Conservation (phyloP, 1,139 yeast genomes). For the Candida sp. region DNA sequence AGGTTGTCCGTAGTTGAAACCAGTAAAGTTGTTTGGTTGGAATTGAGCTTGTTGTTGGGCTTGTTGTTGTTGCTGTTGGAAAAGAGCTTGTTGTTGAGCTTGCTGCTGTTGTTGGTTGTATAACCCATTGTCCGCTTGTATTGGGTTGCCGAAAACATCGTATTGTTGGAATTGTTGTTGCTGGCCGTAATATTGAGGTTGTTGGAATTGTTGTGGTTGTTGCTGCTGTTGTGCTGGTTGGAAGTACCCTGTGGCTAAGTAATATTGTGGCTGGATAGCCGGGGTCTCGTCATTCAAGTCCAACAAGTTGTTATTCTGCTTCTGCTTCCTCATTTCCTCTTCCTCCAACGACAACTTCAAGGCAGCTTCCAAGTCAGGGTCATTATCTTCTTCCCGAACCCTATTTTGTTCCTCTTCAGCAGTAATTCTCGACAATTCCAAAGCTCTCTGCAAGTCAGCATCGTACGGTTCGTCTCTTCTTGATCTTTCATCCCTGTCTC, state of each 20-base stretch:
- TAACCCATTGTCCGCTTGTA: constrained; percentile 60
- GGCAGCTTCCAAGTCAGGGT: constrained; percentile 82
- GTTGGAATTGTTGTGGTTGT: constrained; percentile 23
- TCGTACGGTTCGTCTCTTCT: constrained; percentile 57
- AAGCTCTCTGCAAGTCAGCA: constrained; percentile 82
- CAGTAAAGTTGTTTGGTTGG: constrained; percentile 38
- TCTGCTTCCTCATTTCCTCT: constrained; percentile 72
- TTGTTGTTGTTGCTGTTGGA: constrained; percentile 20
- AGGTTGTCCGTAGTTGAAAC: constrained; percentile 33
- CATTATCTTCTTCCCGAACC: constrained; percentile 49
- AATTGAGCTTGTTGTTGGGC: constrained; percentile 34
- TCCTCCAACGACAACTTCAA: constrained; percentile 86
- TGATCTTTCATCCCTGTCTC: constrained; percentile 18
- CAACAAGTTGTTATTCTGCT: constrained; percentile 55
- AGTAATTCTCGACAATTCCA: constrained; percentile 80
- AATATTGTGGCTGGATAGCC: constrained; percentile 26
- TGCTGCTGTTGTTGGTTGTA: constrained; percentile 31
- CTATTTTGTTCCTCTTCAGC: constrained; percentile 74
- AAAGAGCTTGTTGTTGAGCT: constrained; percentile 17
- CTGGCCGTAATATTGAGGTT: constrained; percentile 14
- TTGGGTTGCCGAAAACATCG: constrained; percentile 85
- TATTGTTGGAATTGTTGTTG: constrained; percentile 39
- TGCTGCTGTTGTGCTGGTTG: constrained; percentile 36
- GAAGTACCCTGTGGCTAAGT: constrained; percentile 38
- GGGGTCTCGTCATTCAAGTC: constrained; percentile 52